These are phyloP conservation scores for Fusarium mangiferae DNA, from an alignment of 2,329 filamentous ascomycete species.

Conservation along the genomic window DNA sequence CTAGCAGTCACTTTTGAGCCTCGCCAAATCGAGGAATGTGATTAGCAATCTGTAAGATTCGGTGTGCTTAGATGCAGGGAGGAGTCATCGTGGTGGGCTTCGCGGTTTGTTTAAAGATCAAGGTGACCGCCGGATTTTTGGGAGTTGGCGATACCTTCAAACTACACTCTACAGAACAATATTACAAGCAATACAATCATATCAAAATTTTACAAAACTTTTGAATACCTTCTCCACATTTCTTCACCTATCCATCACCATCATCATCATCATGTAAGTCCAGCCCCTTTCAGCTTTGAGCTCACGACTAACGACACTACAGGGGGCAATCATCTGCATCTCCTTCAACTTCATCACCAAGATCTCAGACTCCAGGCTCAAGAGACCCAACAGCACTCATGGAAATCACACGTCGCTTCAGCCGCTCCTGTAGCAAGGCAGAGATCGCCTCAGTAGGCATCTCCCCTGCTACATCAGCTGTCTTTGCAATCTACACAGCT, in stretches of 20 bases:
- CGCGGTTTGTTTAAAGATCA: slow-evolving; percentile 28
- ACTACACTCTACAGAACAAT: not conserved
- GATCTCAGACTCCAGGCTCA: not conserved
- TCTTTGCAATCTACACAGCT: slow-evolving; percentile 47
- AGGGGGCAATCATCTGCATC: slow-evolving; percentile 32
- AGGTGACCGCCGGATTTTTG: slow-evolving; percentile 1
- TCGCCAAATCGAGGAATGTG: slow-evolving; percentile 5
- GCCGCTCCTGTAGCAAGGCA: slow-evolving; percentile 42
- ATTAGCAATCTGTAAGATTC: slow-evolving; percentile 15
- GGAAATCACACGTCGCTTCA: slow-evolving; percentile 43
- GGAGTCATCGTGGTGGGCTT: slow-evolving; percentile 13
- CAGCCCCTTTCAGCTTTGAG: not conserved
- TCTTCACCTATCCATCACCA: not conserved
- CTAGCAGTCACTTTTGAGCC: not conserved
- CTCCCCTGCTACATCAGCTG: slow-evolving; percentile 39
- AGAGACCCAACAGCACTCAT: slow-evolving; percentile 16
- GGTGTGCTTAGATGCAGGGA: not conserved
- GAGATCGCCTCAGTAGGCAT: slow-evolving; percentile 50
- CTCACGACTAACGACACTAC: slow-evolving; percentile 7
- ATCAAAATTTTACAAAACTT: not conserved
- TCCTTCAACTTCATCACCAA: not conserved
- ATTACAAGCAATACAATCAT: not conserved
- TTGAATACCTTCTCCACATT: not conserved
- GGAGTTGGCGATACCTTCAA: not conserved
- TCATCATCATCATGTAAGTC: slow-evolving; percentile 32